Conservation (phyloP, 2,329 filamentous ascomycete genomes). For the Trichoderma asperellum region DNA sequence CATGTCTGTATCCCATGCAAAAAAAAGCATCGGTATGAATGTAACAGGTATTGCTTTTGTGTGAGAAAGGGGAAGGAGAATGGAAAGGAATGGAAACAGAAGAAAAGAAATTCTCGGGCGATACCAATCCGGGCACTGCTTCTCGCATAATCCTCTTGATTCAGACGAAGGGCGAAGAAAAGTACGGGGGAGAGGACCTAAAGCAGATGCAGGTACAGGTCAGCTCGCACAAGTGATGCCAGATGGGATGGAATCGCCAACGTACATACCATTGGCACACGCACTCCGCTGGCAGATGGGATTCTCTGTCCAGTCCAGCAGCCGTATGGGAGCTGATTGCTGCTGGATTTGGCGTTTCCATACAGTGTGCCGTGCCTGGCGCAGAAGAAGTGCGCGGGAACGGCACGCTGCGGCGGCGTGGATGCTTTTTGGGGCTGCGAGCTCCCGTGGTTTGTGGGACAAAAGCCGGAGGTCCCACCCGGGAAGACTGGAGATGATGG, state of each 20-base stretch:
- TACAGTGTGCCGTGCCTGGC: constrained; percentile 29
- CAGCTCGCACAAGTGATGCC: constrained; percentile 9
- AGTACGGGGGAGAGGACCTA: not conserved
- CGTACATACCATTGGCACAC: not conserved
- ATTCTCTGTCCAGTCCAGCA: not conserved
- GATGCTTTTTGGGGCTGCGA: constrained; percentile 24
- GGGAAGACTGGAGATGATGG: constrained; percentile 10
- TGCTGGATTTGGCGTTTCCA: not conserved
- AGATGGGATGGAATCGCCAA: constrained; percentile 13
- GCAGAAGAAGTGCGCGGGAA: constrained; percentile 26
- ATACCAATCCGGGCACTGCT: not conserved
- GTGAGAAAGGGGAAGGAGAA: not conserved
- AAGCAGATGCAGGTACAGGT: constrained; percentile 24
- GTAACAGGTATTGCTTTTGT: not conserved
- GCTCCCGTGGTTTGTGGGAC: constrained; percentile 29
- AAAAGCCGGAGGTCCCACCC: constrained; percentile 28
- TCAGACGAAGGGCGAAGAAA: not conserved
- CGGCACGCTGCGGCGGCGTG: constrained; percentile 28
- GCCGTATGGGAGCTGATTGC: not conserved
- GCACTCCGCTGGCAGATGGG: not conserved
- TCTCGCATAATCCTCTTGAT: constrained; percentile 17
- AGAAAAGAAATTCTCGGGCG: not conserved
- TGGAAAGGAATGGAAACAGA: not conserved
- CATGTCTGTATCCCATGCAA: constrained; percentile 1
- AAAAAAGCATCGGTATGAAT: not conserved